Evolutionary conservation across 2,329 filamentous ascomycete species (phyloP), one percentile per base, ranked within the genome.

Genomic region (Penicillium sp.): DNA sequence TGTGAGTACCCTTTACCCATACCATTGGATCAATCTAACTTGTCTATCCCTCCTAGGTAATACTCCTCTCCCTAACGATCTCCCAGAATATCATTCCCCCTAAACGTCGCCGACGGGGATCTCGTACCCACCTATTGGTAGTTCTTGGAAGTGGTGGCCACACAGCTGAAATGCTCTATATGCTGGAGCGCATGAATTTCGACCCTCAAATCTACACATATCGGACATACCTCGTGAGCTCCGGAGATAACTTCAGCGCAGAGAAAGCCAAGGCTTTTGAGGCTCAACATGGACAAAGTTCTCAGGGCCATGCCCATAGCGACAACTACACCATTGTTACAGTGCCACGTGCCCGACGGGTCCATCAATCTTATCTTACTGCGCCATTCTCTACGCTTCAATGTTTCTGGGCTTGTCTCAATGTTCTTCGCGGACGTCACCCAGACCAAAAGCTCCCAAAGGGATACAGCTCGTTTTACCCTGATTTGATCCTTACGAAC

Each of bases 61-160:
- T 70, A 43, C 18, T 69, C 32, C 37, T 57, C 57, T 58, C 65
- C 4, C 65, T 73, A 13, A 50, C 62, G n/a, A 60, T 63, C 14
- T 71, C 72, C 10, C 71, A 74, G 32, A 68, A 67, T 49, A 64
- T 58, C 16, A 37, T 53, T 26, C 61, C 72, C 13, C 64, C 69
- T 29, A 69, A 67, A 66, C 65, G 64, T 57, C 71, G 71, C 45
- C 56, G 58, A 22, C 67, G 53, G 47, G 56, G 64, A 49, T 57
- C 58, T 4, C 76, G 78, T 26, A 79, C 80, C 7, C 85, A 92
- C 72, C 79, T 92, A 52, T 79, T 96, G 32, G 83, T 96, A 61
- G 87, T 97, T 26, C 87, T 97, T 24, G 94, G 94, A 50, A 95
- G 90, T 3, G 94, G 94, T 32, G 94, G 94, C 1, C 94, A 99